Base-by-base conservation (phyloP, 371 early-diverging fungal genomes). In the Quaeritorhiza haematococci region DNA sequence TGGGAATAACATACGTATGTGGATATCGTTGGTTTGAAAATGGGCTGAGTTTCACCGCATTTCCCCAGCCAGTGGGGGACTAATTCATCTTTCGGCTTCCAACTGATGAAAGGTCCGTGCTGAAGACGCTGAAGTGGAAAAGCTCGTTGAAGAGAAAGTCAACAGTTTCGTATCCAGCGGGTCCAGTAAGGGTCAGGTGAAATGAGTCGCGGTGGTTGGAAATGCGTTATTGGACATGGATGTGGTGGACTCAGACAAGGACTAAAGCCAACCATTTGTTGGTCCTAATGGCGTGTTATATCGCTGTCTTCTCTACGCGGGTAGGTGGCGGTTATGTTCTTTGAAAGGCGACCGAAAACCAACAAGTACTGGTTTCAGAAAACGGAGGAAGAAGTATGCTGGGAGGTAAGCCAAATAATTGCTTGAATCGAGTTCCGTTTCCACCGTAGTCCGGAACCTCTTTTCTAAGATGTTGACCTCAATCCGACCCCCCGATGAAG, bases 311-410 rank as follows among this genome's bases (percentile, higher is more conserved):
- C 38, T 13, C 3, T 4, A 27, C 26, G n/a, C 3, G 15, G 68
- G 21, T 69, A 86, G 73, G 73, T 87, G 5, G 84, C 87, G 3
- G 69, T 93, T 19, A 72, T 83, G 64, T 92, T 91, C 63, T 86
- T 85, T 33, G 89, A 91, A 54, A 86, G 88, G 55, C 73, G 85
- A 55, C 68, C 86, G 32, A 91, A 88, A 60, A 86, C 86, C 62
- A 84, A 83, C 19, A 35, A 35, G 29, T 35, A 45, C 24, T 33
- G 71, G 92, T 91, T 88, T 54, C 77, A 82, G 55, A 89, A 81
- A 48, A 73, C 89, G 7, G 86, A 91, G 47, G 90, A 91, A 43
- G 84, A 85, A 33, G 84, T 89, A 3, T 86, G 91, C 62, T 94
- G 94, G 94, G 94, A 93, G 68, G 73, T 67, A 56, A 29, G 57